Evolutionary conservation across 2,329 filamentous ascomycete genomes (phyloP), one percentile per base, ranked within the genome.

Genomic region (Pseudogymnoascus sp.): DNA sequence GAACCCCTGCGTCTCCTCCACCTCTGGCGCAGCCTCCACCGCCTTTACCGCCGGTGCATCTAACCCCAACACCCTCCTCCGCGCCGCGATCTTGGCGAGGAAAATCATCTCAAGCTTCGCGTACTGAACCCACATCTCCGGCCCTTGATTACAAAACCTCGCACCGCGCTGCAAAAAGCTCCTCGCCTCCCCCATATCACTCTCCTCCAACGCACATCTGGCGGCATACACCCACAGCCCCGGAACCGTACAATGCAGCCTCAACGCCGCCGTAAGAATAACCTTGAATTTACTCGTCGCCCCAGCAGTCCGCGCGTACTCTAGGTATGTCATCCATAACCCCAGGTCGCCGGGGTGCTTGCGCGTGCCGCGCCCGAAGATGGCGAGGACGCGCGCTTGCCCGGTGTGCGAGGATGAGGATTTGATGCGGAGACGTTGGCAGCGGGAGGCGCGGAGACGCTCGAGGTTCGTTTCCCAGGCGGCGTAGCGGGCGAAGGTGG

Each of bases 21-120:
- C 77, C 53, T 31, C 28, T 31, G n/a, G n/a, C n/a, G n/a, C n/a
- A n/a, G n/a, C 72, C 23, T 76, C 74, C 1, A 74, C 73, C 7
- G 74, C 75, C 62, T 77, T 76, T 56, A 71, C 71, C 56, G 72
- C 77, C 68, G 73, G 73, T 61, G 74, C 70, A 67, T 87, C 84
- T 63, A 90, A 73, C 3, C 86, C 87, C 63, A 90, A 73, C 62
- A 90, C 84, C 69, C 81, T 82, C 75, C 87, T 86, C 73, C 91
- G 84, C 65, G 84, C 85, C 64, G 90, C 86, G 71, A 97, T 85
- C 77, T 90, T 92, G 61, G 84, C 85, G 63, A 97, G 80, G 80
- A 96, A 97, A 66, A 94, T 88, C 85, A 96, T 91, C 79, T 99
- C 94, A 71, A 93, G 82, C 72, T 90, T 88, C 7, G 90, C 89